phyloP scores from a whole-genome alignment of 2,329 filamentous ascomycete genomes.

The Zasmidium angulare region DNA sequence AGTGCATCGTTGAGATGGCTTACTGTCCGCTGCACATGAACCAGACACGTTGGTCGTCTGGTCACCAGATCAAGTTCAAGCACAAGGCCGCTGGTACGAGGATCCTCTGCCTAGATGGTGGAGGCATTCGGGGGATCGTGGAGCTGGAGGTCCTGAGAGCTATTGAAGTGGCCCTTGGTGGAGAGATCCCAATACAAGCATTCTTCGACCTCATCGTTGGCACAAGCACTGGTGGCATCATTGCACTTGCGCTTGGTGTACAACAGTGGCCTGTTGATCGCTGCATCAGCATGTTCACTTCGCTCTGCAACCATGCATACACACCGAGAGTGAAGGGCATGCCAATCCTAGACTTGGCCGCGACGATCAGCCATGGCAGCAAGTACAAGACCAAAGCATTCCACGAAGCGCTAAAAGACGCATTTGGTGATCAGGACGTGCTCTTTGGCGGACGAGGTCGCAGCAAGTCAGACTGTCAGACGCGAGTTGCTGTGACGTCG shows the following conservation, averaged over 20 bases:
- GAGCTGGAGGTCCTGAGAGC: conserved; percentile 40
- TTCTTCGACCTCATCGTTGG: conserved; percentile 51
- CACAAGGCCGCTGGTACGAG: conserved; percentile 40
- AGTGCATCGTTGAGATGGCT: conserved; percentile 8
- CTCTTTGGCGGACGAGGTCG: conserved; percentile 39
- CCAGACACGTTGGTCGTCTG: neutral
- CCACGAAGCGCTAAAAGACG: conserved; percentile 34
- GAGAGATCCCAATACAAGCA: conserved; percentile 37
- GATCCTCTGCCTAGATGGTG: conserved; percentile 35
- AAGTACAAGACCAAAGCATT: conserved; percentile 26
- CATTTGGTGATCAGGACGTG: conserved; percentile 31
- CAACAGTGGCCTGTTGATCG: conserved; percentile 26
- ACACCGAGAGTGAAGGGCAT: conserved; percentile 4
- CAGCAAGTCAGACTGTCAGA: conserved; percentile 11
- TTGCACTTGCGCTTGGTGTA: conserved; percentile 30
- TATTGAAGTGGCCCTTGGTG: conserved; percentile 39
- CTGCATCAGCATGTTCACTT: conserved; percentile 35
- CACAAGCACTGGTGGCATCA: conserved; percentile 34
- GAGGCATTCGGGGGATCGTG: conserved; percentile 44
- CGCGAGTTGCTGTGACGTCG: conserved; percentile 44
- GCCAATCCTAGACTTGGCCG: conserved; percentile 2
- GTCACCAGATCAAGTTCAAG: conserved; percentile 31
- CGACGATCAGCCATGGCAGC: conserved; percentile 7
- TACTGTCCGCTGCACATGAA: conserved; percentile 30
- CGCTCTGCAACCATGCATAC: conserved; percentile 24